phyloP scores from a whole-genome alignment of 495 filamentous ascomycete genomes.

The Penicillium cataractarum region DNA sequence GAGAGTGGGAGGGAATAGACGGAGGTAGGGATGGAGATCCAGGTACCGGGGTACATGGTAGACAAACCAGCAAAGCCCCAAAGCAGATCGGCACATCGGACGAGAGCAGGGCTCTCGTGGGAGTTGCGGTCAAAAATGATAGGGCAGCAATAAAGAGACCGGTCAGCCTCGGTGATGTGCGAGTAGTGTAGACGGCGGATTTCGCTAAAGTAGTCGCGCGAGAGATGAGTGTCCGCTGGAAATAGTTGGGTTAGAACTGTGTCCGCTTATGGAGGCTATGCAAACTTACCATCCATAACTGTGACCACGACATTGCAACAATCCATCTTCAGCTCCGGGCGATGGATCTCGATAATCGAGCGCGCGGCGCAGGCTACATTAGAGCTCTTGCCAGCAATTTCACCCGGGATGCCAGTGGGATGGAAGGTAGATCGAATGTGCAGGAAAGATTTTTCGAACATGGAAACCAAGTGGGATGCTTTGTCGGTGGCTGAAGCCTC shows the following conservation, averaged over 20 bases:
- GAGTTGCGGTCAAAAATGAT: constrained; percentile 75
- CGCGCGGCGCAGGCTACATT: constrained; percentile 68
- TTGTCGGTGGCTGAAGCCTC: constrained; percentile 57
- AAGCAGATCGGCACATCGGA: constrained; percentile 68
- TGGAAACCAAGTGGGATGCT: constrained; percentile 54
- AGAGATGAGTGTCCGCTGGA: constrained; percentile 69
- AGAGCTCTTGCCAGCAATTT: constrained; percentile 69
- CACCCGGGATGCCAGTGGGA: constrained; percentile 60
- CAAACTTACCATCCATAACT: constrained; percentile 65
- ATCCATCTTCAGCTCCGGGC: constrained; percentile 37
- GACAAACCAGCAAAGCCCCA: constrained; percentile 70
- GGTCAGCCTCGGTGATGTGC: constrained; percentile 56
- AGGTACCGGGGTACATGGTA: constrained; percentile 60
- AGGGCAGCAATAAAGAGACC: constrained; percentile 66
- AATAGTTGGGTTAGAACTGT: constrained; percentile 14
- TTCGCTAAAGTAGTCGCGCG: constrained; percentile 63
- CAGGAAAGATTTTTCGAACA: constrained; percentile 62
- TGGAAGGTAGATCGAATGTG: constrained; percentile 64
- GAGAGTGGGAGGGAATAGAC: constrained; percentile 69
- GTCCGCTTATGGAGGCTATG: background rate
- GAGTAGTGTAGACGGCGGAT: constrained; percentile 61
- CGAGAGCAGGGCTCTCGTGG: constrained; percentile 64
- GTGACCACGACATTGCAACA: constrained; percentile 66
- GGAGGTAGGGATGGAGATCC: constrained; percentile 66
- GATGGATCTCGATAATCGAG: constrained; percentile 60